Evolutionary conservation across 345 rosid genomes (phyloP).

Genomic region (Brassica napus): DNA sequence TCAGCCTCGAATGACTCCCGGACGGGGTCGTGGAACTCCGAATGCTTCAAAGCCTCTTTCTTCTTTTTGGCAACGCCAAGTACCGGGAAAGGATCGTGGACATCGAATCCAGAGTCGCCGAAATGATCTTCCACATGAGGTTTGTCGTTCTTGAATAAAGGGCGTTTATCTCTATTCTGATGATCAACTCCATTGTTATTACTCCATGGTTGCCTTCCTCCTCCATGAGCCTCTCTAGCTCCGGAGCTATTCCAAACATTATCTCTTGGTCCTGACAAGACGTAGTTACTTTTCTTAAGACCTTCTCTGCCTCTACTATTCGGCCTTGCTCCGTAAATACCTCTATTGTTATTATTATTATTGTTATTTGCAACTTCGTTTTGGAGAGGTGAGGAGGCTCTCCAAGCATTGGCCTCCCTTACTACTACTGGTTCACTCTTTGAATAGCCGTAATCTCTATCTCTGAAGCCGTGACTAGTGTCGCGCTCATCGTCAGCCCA

Average conservation of each 20-base stretch:
- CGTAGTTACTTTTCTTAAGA: conserved; percentile 54
- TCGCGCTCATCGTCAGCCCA: conserved; percentile 99
- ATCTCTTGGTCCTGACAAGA: conserved; percentile 49
- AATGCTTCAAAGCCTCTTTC: conserved; percentile 68
- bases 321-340: conserved; percentile 45
- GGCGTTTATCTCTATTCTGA: conserved; percentile 64
- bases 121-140: conserved; percentile 68
- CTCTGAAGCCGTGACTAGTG: conserved; percentile 66
- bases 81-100: conserved; percentile 67
- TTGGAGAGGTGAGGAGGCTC: conserved; percentile 56
- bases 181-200: conserved; percentile 51
- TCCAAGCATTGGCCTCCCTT: conserved; percentile 71
- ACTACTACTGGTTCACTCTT: conserved; percentile 70
- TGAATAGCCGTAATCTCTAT: conserved; percentile 58
- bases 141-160: conserved; percentile 63
- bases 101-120: conserved; percentile 61
- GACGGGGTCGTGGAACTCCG: conserved; percentile 89
- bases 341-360: conserved; percentile 43
- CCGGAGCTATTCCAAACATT: conserved; percentile 51
- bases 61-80: conserved; percentile 78
- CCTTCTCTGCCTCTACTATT: conserved; percentile 54
- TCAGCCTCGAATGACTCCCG: conserved; percentile 99
- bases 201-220: conserved; percentile 69
- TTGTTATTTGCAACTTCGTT: conserved; percentile 58
- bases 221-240: conserved; percentile 61